These are phyloP conservation scores for Coniella vitis DNA, from an alignment of 2,329 filamentous ascomycete genomes.

Conservation along the genomic window DNA sequence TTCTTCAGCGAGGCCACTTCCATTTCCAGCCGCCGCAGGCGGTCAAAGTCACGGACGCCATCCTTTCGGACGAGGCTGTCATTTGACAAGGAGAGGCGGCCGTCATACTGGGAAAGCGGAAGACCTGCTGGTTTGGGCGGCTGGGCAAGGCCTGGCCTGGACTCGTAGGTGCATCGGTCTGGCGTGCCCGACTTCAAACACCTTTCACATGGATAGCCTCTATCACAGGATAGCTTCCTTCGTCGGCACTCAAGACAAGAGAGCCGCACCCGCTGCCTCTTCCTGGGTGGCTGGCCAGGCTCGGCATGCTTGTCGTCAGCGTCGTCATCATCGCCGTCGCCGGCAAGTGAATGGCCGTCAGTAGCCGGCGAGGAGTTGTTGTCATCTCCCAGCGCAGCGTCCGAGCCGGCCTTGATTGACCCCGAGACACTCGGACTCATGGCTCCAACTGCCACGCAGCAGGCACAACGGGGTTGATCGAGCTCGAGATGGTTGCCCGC, in stretches of 20 bases:
- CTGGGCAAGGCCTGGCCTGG: constrained; percentile 33
- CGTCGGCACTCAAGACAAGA: constrained; percentile 55
- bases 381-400: constrained; percentile 9
- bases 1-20: constrained; percentile 52
- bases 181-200: constrained; percentile 56
- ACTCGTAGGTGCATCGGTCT: constrained; percentile 54
- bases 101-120: constrained; percentile 39
- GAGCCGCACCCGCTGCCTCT: constrained; percentile 52
- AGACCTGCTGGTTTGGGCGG: constrained; percentile 41
- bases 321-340: constrained; percentile 18
- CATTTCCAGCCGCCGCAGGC: constrained; percentile 52
- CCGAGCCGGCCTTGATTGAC: constrained; percentile 8
- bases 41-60: constrained; percentile 44
- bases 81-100: constrained; percentile 35
- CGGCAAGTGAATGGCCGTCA: constrained; percentile 13
- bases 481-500: constrained; percentile 5
- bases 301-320: constrained; percentile 24
- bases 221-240: constrained; percentile 55
- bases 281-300: constrained; percentile 37
- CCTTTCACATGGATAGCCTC: constrained; percentile 54
- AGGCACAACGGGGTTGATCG: background rate
- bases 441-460: background rate
- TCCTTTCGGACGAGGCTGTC: constrained; percentile 33
- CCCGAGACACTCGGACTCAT: constrained; percentile 11
- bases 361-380: constrained; percentile 11